Conservation (phyloP, 768 basidiomycete species). For the Solioccasus polychromus region DNA sequence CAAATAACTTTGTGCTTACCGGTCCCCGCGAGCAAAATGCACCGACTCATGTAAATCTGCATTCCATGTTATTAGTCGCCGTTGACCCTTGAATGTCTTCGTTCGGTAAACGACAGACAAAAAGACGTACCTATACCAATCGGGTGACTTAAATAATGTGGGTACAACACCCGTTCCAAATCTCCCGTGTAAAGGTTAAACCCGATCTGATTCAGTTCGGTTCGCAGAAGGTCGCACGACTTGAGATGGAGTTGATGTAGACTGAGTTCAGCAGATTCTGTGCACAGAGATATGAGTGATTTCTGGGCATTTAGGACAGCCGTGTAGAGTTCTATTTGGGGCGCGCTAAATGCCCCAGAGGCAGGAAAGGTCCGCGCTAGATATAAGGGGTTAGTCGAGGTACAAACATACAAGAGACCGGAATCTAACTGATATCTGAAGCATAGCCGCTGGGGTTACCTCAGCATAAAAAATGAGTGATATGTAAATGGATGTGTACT, state of each 20-base stretch:
- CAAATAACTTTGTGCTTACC: constrained; percentile 37
- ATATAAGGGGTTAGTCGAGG: constrained; percentile 8
- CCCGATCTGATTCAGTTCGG: constrained; percentile 69
- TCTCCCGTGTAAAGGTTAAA: constrained; percentile 46
- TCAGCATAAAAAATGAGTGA: constrained; percentile 4
- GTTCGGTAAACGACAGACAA: not conserved
- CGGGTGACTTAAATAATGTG: constrained; percentile 90
- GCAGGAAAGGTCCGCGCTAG: constrained; percentile 86
- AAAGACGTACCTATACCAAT: constrained; percentile 74
- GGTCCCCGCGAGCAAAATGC: constrained; percentile 50
- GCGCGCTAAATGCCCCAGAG: constrained; percentile 70
- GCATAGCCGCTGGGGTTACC: constrained; percentile 72
- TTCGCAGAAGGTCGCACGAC: constrained; percentile 62
- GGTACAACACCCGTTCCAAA: constrained; percentile 75
- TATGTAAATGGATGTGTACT: constrained; percentile 23
- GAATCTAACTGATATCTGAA: constrained; percentile 80
- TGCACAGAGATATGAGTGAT: constrained; percentile 57
- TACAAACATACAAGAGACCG: not conserved
- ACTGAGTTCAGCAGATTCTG: constrained; percentile 51
- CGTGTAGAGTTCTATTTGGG: constrained; percentile 84
- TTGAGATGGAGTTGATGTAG: constrained; percentile 75
- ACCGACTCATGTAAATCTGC: constrained; percentile 87
- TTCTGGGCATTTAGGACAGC: constrained; percentile 76
- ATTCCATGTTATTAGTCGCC: constrained; percentile 12
- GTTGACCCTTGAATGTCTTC: constrained; percentile 5